Evolutionary conservation across 2,329 filamentous ascomycete species (phyloP), one percentile per base, ranked within the genome.

Genomic region (Coniochaeta sp.): DNA sequence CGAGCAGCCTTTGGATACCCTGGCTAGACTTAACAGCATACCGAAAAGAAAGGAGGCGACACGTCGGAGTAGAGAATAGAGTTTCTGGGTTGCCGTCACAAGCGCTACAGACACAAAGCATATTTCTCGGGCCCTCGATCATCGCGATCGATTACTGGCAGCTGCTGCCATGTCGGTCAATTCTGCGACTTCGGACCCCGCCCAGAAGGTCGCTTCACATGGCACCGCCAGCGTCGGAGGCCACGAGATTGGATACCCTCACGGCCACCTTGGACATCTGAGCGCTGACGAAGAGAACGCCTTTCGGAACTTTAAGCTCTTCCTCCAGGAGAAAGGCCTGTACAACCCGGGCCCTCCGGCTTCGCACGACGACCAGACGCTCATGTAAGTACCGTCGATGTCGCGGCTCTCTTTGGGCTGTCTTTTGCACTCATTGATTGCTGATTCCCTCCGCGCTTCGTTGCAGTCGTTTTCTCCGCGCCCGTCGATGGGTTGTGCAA

Each of bases 201-300:
- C 59, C 31, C 62, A 63, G 7, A 59, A 59, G 60, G 60, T 62
- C 58, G 59, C 54, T 11, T 60, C 64, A 22, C 55, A 59, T 38
- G 34, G 54, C 1, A 17, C 36, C 5, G 26, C 59, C 28, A 68
- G 64, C 47, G 63, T 63, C 7, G 70, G 65, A 31, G 67, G 65
- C 19, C 62, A 70, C 60, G 70, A 73, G 47, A 66, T 73, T 65
- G 81, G 79, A 64, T 93, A 89, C 73, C 89, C 89, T 1, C 77
- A 83, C 57, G 92, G 91, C n/a, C 92, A 96, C 72, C 77, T 93
- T 54, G 88, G 91, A 57, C 88, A 93, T 73, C 80, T 97, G 62
- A 90, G 79, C 28, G 77, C 81, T 22, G 79, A 83, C 58, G 89
- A 97, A 76, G 81, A 86, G 65, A 75, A 80, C 33, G 85, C 87